Conservation (phyloP, 228 moss, liverwort and hornwort species). For the Sphagnum magellanicum region DNA sequence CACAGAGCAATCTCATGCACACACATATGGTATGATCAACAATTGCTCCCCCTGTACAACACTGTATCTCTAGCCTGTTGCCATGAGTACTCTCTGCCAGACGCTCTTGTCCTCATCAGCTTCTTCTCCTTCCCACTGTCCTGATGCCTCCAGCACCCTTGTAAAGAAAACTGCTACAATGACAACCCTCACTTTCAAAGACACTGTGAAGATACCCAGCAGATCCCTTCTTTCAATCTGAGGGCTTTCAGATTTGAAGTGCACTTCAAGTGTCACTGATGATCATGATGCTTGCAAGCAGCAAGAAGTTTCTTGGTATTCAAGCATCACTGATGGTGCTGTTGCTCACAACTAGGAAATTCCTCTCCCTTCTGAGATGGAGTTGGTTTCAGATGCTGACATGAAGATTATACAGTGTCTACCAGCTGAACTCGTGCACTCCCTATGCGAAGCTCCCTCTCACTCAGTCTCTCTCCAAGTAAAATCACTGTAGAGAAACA, state of each 20-base stretch:
- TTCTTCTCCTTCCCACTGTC: not conserved
- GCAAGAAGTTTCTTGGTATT: too few relatives aligned
- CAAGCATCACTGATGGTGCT: too few relatives aligned
- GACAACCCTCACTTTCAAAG: slow-evolving; percentile 55
- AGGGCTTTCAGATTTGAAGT: too few relatives aligned
- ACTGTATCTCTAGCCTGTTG: not conserved
- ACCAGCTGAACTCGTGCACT: slow-evolving; percentile 62
- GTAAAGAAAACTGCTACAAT: slow-evolving; percentile 45
- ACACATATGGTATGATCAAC: slow-evolving; percentile 1
- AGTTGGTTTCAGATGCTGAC: slow-evolving; percentile 47
- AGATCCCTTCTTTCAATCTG: too few relatives aligned
- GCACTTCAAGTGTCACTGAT: too few relatives aligned
- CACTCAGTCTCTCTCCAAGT: too few relatives aligned
- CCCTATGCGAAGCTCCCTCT: slow-evolving; percentile 30
- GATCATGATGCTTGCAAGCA: too few relatives aligned
- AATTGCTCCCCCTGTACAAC: slow-evolving; percentile 25
- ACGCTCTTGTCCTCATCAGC: slow-evolving; percentile 19
- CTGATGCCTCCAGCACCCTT: slow-evolving; percentile 17
- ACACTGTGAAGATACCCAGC: slow-evolving; percentile 13
- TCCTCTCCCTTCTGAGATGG: too few relatives aligned
- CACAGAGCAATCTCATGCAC: not conserved
- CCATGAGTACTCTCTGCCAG: not conserved
- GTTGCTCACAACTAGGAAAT: too few relatives aligned
- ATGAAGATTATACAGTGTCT: slow-evolving; percentile 57
- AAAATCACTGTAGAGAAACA: too few relatives aligned